Base-by-base conservation (phyloP, 306 rosid species). In the Delonix regia region DNA sequence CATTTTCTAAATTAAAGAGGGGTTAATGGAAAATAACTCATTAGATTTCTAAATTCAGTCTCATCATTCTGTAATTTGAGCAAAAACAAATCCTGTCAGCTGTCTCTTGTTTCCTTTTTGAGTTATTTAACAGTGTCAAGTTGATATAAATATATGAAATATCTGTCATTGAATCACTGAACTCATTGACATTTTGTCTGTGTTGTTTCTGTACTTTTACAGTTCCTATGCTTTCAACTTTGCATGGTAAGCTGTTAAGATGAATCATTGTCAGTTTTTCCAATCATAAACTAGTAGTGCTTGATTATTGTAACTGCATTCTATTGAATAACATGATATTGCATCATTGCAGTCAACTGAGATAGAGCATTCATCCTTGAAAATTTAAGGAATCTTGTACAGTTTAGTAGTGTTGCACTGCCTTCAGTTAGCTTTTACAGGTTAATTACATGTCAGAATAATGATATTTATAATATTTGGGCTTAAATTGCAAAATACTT, bases 321-420 rank as follows among this genome's bases (percentile, higher is more conserved):
- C 60, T n/a, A 30, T 55, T 85, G 59, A 75, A 53, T 69, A 69
- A 63, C 27, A 38, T 68, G 53, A 10, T 78, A 61, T 77, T 87
- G 73, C 41, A 66, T 78, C 75, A 16, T 85, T 86, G 69, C 92
- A 94, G 98, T 80, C 97, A 49, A 66, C 90, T 55, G 97, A 90
- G 82, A 94, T 94, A 69, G 98, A 94, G 69, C 94, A 92, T 65
- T 90, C 92, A 60, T 89, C 90, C 81, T 92, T 94, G 78, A 97
- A 94, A 4, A 30, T 30, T 30, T 30, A 30, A 90, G 97, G 87
- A 92, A 89, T 83, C 93, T 94, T 64, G 97, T 94, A 71, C 33
- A 94, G 87, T 87, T 94, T 82, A 94, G 89, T 76, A 86, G 85
- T 80, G 89, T 84, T 65, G 94, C 93, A 51, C 84, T 92, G 76